Conservation (phyloP, 2,329 filamentous ascomycete species). For the Orbilia oligospora region DNA sequence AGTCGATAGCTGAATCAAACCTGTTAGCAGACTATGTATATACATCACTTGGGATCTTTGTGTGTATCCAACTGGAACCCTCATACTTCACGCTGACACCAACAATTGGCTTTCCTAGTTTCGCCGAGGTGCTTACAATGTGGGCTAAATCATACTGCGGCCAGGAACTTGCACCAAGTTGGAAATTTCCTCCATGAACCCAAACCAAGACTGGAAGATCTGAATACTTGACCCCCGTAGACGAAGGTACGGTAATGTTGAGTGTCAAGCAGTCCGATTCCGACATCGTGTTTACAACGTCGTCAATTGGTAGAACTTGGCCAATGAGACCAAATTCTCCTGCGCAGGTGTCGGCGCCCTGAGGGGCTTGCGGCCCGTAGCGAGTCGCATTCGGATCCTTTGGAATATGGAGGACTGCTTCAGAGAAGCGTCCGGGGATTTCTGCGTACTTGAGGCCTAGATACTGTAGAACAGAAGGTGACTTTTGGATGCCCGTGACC, state of each 20-base stretch:
- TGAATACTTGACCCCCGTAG: constrained; percentile 56
- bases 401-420: constrained; percentile 40
- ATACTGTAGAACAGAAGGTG: constrained; percentile 36
- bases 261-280: constrained; percentile 71
- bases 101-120: constrained; percentile 69
- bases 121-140: constrained; percentile 69
- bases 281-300: constrained; percentile 38
- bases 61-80: too few species aligned
- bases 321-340: constrained; percentile 52
- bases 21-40: constrained; percentile 58
- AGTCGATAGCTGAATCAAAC: constrained; percentile 65
- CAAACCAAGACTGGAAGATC: constrained; percentile 71
- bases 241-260: constrained; percentile 70
- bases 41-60: not conserved
- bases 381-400: constrained; percentile 40
- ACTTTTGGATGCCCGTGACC: constrained; percentile 39
- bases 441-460: constrained; percentile 54
- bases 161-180: constrained; percentile 71
- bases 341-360: constrained; percentile 43
- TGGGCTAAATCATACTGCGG: constrained; percentile 70
- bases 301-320: constrained; percentile 22
- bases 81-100: constrained; percentile 69
- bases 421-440: constrained; percentile 41
- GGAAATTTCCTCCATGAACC: constrained; percentile 72
- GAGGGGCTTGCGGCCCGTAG: constrained; percentile 53